Evolutionary conservation across 192 early-diverging fungal species (phyloP).

Genomic region (Linnemannia exigua): DNA sequence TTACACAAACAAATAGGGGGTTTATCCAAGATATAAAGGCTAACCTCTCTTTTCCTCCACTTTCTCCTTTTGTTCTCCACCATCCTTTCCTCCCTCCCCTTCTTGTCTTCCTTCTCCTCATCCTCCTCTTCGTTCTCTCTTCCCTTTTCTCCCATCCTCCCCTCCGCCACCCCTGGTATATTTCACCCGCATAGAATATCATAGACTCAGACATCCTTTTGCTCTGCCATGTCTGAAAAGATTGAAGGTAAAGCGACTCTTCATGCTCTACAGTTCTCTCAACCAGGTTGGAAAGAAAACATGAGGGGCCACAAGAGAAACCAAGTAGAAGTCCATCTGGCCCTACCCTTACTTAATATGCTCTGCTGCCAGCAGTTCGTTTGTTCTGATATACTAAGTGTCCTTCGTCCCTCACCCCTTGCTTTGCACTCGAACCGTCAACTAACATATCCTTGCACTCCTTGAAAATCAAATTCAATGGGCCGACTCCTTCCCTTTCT

Average conservation of each 20-base stretch:
- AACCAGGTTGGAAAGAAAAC: neutral
- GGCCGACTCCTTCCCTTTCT: neutral
- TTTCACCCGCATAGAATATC: constrained; percentile 14
- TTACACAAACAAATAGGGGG: neutral
- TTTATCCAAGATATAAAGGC: constrained; percentile 26
- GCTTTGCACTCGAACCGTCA: neutral
- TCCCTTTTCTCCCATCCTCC: constrained; percentile 2
- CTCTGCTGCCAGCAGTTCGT: neutral
- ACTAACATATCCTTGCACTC: neutral
- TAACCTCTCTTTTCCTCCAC: neutral
- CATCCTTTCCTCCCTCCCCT: constrained; percentile 2
- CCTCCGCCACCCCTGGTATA: neutral
- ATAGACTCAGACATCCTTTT: neutral
- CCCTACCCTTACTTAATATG: neutral
- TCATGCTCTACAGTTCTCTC: neutral
- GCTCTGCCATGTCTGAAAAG: constrained; percentile 40
- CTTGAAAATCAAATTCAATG: neutral
- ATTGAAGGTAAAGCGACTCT: constrained; percentile 31
- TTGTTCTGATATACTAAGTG: neutral
- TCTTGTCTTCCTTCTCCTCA: neutral
- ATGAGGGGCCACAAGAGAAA: neutral
- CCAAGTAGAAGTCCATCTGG: neutral
- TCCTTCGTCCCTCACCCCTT: neutral
- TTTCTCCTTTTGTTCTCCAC: neutral
- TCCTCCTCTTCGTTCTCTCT: neutral